Base-by-base conservation (phyloP, 306 rosid genomes). In the Vigna mungo region DNA sequence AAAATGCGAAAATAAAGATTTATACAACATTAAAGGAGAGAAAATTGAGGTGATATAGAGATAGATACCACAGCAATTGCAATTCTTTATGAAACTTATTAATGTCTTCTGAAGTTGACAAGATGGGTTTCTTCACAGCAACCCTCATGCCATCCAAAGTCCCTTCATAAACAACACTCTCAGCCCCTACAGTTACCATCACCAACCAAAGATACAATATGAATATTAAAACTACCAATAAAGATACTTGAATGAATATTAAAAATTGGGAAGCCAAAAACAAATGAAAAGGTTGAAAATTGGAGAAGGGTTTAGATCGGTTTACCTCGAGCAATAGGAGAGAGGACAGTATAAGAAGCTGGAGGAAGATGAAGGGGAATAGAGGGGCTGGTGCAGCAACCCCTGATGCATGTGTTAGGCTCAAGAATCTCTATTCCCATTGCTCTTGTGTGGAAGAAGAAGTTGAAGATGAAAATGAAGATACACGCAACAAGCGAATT, bases 381-480 rank as follows among this genome's bases (percentile, higher is more conserved):
- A 48, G 86, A 80, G 52, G 75, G 6, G 84, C 93, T 92, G 47
- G 77, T 74, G 69, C 97, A 92, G 90, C 98, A 94, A 23, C 98
- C 98, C 82, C 98, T 85, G 8, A 92, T 74, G 89, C 98, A 94
- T 0, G 87, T 79, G 88, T 94, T 94, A 16, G 98, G 97, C 84
- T 88, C 96, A 76, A 65, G 27, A 52, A 94, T 90, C 77, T 85
- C 84, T 9, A 90, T 27, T 17, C 87, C 90, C 93, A 94, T 72
- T 36, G 9, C 64, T 72, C 61, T 56, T 13, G 64, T 37, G 56
- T 15, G 68, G 63, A 1, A 2, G 15, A 44, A 0, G 61, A 1
- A 2, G 15, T 3, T 44, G 49, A 44, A 0, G 41, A 56, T 4
- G 71, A 47, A 0, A 68, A 76, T 12, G 46, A 32, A 1, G 11